phyloP scores from a whole-genome alignment of 768 basidiomycete species.

The Tulasnella sp. region DNA sequence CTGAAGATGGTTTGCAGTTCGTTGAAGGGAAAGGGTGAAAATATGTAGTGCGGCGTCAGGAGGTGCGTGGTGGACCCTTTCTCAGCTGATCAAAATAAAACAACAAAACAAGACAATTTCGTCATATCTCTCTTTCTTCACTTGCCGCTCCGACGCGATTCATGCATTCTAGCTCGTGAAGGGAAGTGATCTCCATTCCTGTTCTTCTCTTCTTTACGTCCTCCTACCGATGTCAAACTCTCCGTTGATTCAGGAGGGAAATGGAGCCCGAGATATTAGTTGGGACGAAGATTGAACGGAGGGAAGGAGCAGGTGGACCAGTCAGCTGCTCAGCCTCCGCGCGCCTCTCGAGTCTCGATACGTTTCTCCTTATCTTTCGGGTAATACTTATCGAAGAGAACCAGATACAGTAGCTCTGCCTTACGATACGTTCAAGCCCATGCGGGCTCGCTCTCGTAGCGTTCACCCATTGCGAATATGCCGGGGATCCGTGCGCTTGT shows the following conservation, averaged over 20 bases:
- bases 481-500: too few species aligned
- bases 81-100: too few species aligned
- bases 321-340: too few species aligned
- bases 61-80: background rate
- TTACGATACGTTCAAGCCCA: too few species aligned
- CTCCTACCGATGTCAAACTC: background rate
- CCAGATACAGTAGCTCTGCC: too few species aligned
- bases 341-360: too few species aligned
- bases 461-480: too few species aligned
- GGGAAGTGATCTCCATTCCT: background rate
- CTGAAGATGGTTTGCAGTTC: background rate
- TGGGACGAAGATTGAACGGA: background rate
- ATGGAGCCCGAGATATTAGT: background rate
- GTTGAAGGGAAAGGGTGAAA: background rate
- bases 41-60: background rate
- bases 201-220: too few species aligned
- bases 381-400: too few species aligned
- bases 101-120: background rate
- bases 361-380: too few species aligned
- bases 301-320: too few species aligned
- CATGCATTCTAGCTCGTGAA: background rate
- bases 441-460: too few species aligned
- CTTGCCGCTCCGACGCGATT: background rate
- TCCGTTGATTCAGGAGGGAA: background rate
- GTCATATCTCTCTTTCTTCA: background rate